phyloP scores from a whole-genome alignment of 2,329 filamentous ascomycete species.

The Aspergillus piperis region DNA sequence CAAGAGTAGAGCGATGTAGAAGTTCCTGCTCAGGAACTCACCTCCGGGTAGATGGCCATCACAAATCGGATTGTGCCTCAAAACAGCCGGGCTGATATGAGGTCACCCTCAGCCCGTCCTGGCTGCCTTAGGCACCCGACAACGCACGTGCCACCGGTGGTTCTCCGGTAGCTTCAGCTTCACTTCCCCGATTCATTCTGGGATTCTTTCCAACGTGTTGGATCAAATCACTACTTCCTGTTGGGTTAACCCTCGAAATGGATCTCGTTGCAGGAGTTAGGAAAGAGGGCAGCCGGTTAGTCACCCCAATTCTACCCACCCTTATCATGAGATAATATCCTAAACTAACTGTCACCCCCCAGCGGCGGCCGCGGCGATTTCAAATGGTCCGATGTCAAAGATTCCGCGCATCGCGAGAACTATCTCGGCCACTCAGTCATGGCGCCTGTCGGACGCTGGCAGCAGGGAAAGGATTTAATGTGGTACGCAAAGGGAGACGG shows the following conservation, averaged over 20 bases:
- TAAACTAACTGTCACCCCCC: constrained; percentile 16
- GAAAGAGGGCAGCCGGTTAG: constrained; percentile 77
- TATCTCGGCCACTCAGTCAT: constrained; percentile 88
- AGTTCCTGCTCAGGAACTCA: background rate
- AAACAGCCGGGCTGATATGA: constrained; percentile 14
- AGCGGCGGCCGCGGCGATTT: constrained; percentile 89
- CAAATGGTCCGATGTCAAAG: constrained; percentile 92
- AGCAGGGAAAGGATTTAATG: constrained; percentile 69
- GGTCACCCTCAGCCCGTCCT: constrained; percentile 16
- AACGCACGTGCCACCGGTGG: constrained; percentile 24
- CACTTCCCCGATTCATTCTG: background rate
- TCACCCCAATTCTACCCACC: background rate
- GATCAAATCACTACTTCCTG: constrained; percentile 4
- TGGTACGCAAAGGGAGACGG: constrained; percentile 66
- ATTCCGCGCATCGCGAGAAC: constrained; percentile 83
- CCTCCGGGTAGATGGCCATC: background rate
- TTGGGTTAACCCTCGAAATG: constrained; percentile 56
- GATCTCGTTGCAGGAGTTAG: constrained; percentile 90
- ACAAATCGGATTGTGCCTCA: background rate
- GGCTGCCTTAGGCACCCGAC: constrained; percentile 18
- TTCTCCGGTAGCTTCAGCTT: background rate
- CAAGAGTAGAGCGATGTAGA: background rate
- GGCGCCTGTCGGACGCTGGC: constrained; percentile 90
- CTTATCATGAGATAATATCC: background rate
- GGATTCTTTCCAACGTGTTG: background rate